Conservation (phyloP, 1,139 yeast species). For the Saccharomycopsis phalli region DNA sequence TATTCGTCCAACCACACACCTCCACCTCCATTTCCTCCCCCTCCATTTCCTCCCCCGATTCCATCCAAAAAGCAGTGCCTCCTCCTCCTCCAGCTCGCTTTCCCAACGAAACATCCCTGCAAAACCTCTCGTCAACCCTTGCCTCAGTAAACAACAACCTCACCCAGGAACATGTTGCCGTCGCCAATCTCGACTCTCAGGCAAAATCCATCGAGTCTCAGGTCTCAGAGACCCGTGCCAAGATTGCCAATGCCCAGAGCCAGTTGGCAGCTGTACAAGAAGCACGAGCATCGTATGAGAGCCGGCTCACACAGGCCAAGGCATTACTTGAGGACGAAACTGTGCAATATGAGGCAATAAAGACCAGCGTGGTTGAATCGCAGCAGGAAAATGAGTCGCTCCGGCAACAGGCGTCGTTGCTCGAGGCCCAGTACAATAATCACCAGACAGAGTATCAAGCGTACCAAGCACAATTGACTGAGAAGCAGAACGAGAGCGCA, state of each 20-base stretch:
- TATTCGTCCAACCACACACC: too few relatives aligned
- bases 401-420: constrained; percentile 64
- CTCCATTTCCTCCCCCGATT: not conserved
- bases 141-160: constrained; percentile 38
- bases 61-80: constrained; percentile 13
- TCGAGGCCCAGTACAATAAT: constrained; percentile 75
- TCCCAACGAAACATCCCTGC: constrained; percentile 7
- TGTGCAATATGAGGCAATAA: constrained; percentile 63
- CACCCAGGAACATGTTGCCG: constrained; percentile 73
- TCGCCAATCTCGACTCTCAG: constrained; percentile 82
- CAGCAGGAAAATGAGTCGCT: constrained; percentile 65
- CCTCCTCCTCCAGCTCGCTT: constrained; percentile 12
- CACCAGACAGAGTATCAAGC: constrained; percentile 60
- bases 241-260: constrained; percentile 64
- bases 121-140: constrained; percentile 4
- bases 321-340: constrained; percentile 73
- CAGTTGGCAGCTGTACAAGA: constrained; percentile 60
- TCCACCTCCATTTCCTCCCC: too few relatives aligned
- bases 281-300: constrained; percentile 63
- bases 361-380: constrained; percentile 47
- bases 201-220: constrained; percentile 70
- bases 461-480: constrained; percentile 50
- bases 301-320: constrained; percentile 57
- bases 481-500: constrained; percentile 58
- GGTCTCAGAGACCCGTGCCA: constrained; percentile 60